A percentile compares a stretch with the other conserved stretches of the same genome.
These are phyloP conservation scores for Phytophthora megakarya DNA, from an alignment of 352 stramenopile species.

Conservation along the genomic window DNA sequence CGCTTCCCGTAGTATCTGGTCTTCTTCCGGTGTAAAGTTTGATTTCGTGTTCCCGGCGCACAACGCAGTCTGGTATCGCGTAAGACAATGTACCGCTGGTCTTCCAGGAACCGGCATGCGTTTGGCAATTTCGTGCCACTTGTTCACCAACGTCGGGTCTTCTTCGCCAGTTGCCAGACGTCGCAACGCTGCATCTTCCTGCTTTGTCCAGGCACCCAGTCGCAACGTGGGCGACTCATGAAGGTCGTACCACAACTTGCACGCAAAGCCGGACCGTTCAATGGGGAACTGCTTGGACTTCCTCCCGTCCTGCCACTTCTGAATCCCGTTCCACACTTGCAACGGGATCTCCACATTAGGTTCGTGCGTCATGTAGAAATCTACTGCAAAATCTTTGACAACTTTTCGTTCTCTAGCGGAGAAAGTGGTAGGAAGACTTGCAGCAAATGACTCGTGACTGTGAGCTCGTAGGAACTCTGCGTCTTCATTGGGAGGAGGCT, in stretches of 20 bases:
- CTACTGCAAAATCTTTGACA: constrained; percentile 53
- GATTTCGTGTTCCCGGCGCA: constrained; percentile 48
- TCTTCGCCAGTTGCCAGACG: constrained; percentile 46
- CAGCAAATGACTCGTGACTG: constrained; percentile 66
- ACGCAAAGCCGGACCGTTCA: constrained; percentile 68
- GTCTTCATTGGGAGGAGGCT: constrained; percentile 59
- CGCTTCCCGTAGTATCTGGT: constrained; percentile 52
- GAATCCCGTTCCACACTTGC: constrained; percentile 53
- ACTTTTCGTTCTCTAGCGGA: constrained; percentile 61
- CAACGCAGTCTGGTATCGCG: constrained; percentile 59
- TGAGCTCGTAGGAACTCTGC: constrained; percentile 52
- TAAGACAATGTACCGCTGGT: constrained; percentile 60
- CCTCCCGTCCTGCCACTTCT: constrained; percentile 37
- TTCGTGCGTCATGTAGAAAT: constrained; percentile 27
- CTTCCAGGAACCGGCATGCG: constrained; percentile 51
- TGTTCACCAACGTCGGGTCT: constrained; percentile 48
- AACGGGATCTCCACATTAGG: constrained; percentile 37
- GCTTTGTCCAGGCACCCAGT: constrained; percentile 59
- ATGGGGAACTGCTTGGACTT: constrained; percentile 42
- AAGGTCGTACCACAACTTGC: constrained; percentile 76
- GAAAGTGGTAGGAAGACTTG: constrained; percentile 53
- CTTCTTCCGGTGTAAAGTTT: constrained; percentile 54
- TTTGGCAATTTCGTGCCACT: constrained; percentile 55
- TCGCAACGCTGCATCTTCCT: constrained; percentile 49
- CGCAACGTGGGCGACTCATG: constrained; percentile 63